phyloP scores from a whole-genome alignment of 164 flowering plant species.

The Piper betle region DNA sequence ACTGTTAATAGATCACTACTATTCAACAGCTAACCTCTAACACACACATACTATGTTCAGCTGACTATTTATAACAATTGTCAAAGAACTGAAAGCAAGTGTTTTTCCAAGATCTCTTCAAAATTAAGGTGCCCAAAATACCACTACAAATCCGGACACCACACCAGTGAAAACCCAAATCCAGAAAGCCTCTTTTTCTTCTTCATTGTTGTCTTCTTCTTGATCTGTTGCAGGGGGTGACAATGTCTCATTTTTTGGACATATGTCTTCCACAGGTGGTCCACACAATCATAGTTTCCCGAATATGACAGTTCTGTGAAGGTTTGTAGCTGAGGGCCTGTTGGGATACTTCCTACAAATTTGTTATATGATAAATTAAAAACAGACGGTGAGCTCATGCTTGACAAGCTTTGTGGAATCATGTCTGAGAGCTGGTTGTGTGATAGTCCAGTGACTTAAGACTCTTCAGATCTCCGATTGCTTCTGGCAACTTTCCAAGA shows the following conservation, averaged over 20 bases:
- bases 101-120: no score
- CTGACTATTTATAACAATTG: no score
- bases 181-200: background rate
- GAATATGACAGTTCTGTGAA: background rate
- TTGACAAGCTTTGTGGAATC: constrained; percentile 16
- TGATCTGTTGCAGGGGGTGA: background rate
- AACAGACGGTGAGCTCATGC: constrained; percentile 5
- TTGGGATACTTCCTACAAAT: constrained; percentile 17
- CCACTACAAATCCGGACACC: background rate
- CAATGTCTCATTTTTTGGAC: background rate
- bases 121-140: background rate
- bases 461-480: constrained; percentile 11
- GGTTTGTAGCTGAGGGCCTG: constrained; percentile 4
- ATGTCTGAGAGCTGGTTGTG: constrained; percentile 17
- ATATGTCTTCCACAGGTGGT: background rate
- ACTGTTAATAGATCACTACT: no score
- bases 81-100: no score
- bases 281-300: background rate
- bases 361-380: constrained; percentile 26
- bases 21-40: no score
- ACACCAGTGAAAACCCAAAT: background rate
- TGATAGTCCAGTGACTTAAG: constrained; percentile 18
- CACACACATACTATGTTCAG: no score
- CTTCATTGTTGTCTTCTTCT: background rate
- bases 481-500: background rate